These are phyloP conservation scores for Coemansia sp. DNA, from an alignment of 192 early-diverging fungal genomes.

Conservation along the genomic window DNA sequence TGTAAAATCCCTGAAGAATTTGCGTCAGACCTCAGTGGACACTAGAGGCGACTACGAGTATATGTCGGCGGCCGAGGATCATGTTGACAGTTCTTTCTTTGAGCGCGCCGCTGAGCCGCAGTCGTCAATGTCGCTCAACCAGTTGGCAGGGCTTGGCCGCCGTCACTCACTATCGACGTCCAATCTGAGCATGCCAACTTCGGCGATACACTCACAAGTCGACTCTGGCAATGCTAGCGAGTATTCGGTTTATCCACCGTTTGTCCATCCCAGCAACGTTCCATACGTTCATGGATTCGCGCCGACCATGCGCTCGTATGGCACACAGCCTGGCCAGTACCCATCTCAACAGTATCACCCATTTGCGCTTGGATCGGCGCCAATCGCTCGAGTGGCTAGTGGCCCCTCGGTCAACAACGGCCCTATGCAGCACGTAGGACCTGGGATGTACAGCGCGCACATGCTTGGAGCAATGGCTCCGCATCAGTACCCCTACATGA, in stretches of 20 bases:
- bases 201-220: not conserved
- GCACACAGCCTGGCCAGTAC: slow-evolving; percentile 4
- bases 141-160: slow-evolving; percentile 30
- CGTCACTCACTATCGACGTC: slow-evolving; percentile 43
- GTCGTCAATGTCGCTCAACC: slow-evolving; percentile 22
- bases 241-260: slow-evolving; percentile 10
- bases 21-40: slow-evolving; percentile 39
- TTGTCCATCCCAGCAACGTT: not conserved
- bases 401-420: not conserved
- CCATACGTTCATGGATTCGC: slow-evolving; percentile 1
- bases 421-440: not conserved
- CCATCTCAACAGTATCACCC: slow-evolving; percentile 10
- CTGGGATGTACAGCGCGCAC: not conserved
- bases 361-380: not conserved
- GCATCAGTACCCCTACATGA: not conserved
- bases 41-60: not conserved
- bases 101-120: slow-evolving; percentile 26
- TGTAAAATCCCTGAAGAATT: slow-evolving; percentile 38
- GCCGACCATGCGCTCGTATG: slow-evolving; percentile 8
- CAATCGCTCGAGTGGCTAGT: not conserved
- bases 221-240: not conserved
- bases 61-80: slow-evolving; percentile 2
- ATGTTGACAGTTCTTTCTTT: slow-evolving; percentile 19
- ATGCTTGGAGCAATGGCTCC: not conserved
- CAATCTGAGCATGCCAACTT: not conserved